Evolutionary conservation across 306 rosid species (phyloP), one percentile per base, ranked within the genome.

Genomic region (Cucurbita ficifolia): DNA sequence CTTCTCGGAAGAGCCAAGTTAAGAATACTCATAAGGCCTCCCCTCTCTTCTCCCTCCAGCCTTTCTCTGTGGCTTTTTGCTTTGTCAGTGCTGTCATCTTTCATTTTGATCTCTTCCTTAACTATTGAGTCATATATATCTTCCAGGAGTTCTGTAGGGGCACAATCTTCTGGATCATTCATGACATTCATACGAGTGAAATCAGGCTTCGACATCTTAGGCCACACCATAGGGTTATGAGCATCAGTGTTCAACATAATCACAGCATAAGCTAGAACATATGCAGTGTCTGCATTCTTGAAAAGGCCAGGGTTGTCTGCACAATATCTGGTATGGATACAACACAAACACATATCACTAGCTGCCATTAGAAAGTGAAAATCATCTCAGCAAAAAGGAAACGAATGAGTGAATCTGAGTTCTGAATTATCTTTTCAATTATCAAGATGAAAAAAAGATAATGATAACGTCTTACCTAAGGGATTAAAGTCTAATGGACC

Each of bases 201-300:
- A 82, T 95, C 99, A 14, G 89, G 77, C 86, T 89, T 91, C 80
- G 96, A 86, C 99, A 95, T 91, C 86, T 95, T 95, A 72, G 99
- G 99, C 99, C 99, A 91, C 87, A 95, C 97, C 91, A 95, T 89
- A 52, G 97, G 99, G 78, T 91, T 95, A 82, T 95, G 99, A 53
- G 97, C 99, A 83, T 95, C 99, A 61, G 99, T 95, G 81, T 89
- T 95, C 84, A 95, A 81, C 96, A 95, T 72, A 57, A 95, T 95
- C 82, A 91, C 97, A 45, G 99, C 96, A 79, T 95, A 95, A 39
- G 97, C 99, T 79, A 95, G 96, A 87, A 95, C 95, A 81, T 95
- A 95, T 22, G 97, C 99, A 50, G 93, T 86, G 86, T 95, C 99
- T 62, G 99, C 99, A 81, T 91, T 91, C 84, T 87, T 89, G 79